phyloP scores from a whole-genome alignment of 345 rosid genomes.

The Raphanus sativus region DNA sequence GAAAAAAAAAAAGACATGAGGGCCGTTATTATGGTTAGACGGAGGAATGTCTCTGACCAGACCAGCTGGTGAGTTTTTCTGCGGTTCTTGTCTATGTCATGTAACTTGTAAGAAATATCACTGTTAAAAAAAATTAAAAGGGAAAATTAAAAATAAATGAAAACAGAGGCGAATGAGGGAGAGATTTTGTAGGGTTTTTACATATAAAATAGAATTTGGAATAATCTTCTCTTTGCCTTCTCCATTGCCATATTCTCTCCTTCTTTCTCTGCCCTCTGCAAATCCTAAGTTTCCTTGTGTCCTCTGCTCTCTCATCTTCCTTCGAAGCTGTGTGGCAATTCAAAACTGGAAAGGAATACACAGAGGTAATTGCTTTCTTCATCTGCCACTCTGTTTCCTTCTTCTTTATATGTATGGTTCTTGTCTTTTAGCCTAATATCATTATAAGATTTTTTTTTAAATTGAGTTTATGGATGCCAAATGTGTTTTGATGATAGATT shows the following conservation, averaged over 20 bases:
- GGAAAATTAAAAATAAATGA: neutral
- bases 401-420: neutral
- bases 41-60: constrained; percentile 19
- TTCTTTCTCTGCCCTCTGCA: constrained; percentile 21
- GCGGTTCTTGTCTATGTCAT: constrained; percentile 21
- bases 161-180: neutral
- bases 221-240: constrained; percentile 12
- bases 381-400: constrained; percentile 18
- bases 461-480: neutral
- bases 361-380: constrained; percentile 19
- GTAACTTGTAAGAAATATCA: neutral
- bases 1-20: constrained; percentile 15
- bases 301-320: constrained; percentile 14
- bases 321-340: constrained; percentile 16
- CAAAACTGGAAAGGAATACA: neutral
- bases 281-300: constrained; percentile 34
- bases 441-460: neutral
- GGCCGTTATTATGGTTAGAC: constrained; percentile 35
- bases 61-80: constrained; percentile 12
- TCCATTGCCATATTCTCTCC: constrained; percentile 24
- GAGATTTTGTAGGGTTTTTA: constrained; percentile 35
- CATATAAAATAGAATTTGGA: constrained; percentile 34
- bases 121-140: constrained; percentile 6
- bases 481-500: constrained; percentile 9
- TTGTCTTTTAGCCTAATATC: neutral